Evolutionary conservation across 2,329 filamentous ascomycete species (phyloP), one percentile per base, ranked within the genome.

Genomic region (Dendryphion nanum): DNA sequence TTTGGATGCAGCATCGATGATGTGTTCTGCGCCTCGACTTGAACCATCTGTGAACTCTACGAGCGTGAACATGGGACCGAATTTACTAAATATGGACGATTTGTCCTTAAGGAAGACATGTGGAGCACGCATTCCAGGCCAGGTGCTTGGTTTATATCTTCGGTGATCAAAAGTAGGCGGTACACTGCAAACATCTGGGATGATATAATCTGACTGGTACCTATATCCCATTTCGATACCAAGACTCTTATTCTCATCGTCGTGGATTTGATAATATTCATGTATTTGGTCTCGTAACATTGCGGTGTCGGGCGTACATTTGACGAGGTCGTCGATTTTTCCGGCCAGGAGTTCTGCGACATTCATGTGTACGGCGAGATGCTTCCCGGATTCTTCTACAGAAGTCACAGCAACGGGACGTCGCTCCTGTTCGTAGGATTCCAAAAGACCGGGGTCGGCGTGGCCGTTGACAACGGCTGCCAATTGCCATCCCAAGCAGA

Each of bases 401-500:
- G 50, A 53, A 2, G 47, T 44, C 10, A 56, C 36, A 20, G 53
- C 55, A 13, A 57, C 50, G 5, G 59, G 59, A 2, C 53, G 33
- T 7, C 63, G 45, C 37, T 67, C 62, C 4, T 33, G 10, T 8
- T 58, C 48, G 41, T 67, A 66, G 6, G 55, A 48, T 8, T 35
- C 30, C 1, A 64, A 43, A 2, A 66, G 44, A 1, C 35, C 14
- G 3, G 33, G 31, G 0, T 59, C 52, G 1, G 51, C 63, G 18
- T 55, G 47, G 14, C 53, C 55, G 13, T 51, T 40, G 3, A 63
- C 14, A 2, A 60, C 43, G 2, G 51, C 55, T 4, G 54, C 55
- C 2, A 67, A 43, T 20, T 59, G 60, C 65, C 64, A 69, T 15
- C 53, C 58, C 3, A 70, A 43, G 38, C 65, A 59, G 26, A 62